Evolutionary conservation across 192 early-diverging fungal genomes (phyloP).

Genomic region (Entomortierella chlamydospora): DNA sequence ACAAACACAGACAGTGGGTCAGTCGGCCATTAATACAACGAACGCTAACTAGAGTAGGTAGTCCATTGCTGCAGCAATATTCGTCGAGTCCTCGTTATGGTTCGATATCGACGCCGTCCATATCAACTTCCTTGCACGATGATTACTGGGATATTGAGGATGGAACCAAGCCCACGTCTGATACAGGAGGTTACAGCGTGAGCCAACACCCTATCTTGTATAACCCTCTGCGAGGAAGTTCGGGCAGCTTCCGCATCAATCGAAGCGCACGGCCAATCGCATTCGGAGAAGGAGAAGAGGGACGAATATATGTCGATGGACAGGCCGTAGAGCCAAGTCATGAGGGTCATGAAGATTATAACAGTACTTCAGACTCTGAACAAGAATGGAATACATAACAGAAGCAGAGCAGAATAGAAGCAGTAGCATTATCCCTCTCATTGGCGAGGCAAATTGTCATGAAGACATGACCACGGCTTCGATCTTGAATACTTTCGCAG

Average conservation of each 20-base stretch:
- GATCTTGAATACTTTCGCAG: too few relatives aligned
- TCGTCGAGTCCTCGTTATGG: constrained; percentile 15
- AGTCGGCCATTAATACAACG: constrained; percentile 10
- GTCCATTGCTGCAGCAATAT: constrained; percentile 20
- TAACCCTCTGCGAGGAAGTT: constrained; percentile 44
- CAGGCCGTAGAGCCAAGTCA: constrained; percentile 9
- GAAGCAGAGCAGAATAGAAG: too few relatives aligned
- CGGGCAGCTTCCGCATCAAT: constrained; percentile 44
- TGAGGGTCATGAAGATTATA: not conserved
- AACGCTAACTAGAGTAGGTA: constrained; percentile 10
- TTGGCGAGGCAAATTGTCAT: too few relatives aligned
- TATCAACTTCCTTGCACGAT: not conserved
- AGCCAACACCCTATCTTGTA: constrained; percentile 41
- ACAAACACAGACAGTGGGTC: not conserved
- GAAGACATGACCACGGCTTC: too few relatives aligned
- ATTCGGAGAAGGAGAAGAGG: constrained; percentile 42
- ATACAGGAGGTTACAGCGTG: constrained; percentile 14
- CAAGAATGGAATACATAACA: too few relatives aligned
- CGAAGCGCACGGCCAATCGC: constrained; percentile 17
- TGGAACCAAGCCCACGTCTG: not conserved
- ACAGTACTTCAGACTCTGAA: not conserved
- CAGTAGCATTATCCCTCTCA: too few relatives aligned
- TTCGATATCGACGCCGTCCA: constrained; percentile 23
- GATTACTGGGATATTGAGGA: constrained; percentile 23
- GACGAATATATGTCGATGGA: constrained; percentile 27